phyloP scores from a whole-genome alignment of 768 basidiomycete species.

The Mycena vulgaris region DNA sequence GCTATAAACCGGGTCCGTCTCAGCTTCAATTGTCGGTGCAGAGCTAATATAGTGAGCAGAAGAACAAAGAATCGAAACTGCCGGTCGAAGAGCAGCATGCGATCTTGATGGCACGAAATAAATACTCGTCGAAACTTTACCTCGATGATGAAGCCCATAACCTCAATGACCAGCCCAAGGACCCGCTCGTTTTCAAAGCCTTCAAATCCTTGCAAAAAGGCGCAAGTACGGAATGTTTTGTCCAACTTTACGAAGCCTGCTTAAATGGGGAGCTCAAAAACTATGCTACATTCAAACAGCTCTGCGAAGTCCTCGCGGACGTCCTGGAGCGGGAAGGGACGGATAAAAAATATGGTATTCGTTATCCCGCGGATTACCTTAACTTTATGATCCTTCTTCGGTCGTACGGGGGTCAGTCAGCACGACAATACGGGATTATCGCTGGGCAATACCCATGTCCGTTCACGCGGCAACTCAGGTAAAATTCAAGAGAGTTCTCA shows the following conservation, averaged over 20 bases:
- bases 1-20: neutral
- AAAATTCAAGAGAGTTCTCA: neutral
- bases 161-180: conserved; percentile 29
- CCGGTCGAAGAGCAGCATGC: conserved; percentile 8
- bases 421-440: conserved; percentile 37
- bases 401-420: conserved; percentile 35
- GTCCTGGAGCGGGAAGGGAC: conserved; percentile 7
- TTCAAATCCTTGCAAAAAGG: conserved; percentile 25
- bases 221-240: conserved; percentile 32
- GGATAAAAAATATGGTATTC: conserved; percentile 36
- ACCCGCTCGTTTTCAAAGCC: conserved; percentile 33
- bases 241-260: conserved; percentile 35
- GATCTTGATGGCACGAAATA: conserved; percentile 5
- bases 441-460: conserved; percentile 11
- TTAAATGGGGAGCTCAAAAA: conserved; percentile 33
- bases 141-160: conserved; percentile 22
- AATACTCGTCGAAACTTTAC: conserved; percentile 17
- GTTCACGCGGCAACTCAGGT: conserved; percentile 5
- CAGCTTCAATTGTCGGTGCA: neutral
- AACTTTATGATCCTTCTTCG: conserved; percentile 41
- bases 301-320: conserved; percentile 35
- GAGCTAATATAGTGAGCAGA: neutral
- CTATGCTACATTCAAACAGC: conserved; percentile 30
- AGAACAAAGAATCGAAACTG: conserved; percentile 2
- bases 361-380: conserved; percentile 33